Evolutionary conservation across 2,329 filamentous ascomycete species (phyloP).

Genomic region (Fusarium coffeatum): DNA sequence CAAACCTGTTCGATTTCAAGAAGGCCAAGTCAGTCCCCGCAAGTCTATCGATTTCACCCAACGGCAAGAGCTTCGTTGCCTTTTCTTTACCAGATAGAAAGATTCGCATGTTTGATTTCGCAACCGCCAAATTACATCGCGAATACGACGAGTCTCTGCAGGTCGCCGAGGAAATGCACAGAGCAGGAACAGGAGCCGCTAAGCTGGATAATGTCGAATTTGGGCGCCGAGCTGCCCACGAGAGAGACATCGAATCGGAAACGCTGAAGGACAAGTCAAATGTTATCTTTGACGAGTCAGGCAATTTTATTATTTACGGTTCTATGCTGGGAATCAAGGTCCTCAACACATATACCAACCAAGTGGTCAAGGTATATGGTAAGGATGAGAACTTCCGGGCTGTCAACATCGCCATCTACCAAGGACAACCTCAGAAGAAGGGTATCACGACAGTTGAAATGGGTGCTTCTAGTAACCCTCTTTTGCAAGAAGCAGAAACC

Average conservation of each 20-base stretch:
- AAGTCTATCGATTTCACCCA: constrained; percentile 86
- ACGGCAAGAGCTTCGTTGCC: constrained; percentile 85
- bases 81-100: constrained; percentile 95
- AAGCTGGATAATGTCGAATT: constrained; percentile 93
- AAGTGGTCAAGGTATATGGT: constrained; percentile 89
- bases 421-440: constrained; percentile 95
- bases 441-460: constrained; percentile 93
- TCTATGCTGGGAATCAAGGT: constrained; percentile 94
- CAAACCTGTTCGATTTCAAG: constrained; percentile 96
- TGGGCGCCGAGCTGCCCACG: constrained; percentile 84
- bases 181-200: constrained; percentile 84
- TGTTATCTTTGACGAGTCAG: constrained; percentile 94
- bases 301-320: constrained; percentile 94
- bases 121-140: constrained; percentile 85
- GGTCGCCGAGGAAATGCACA: constrained; percentile 93
- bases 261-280: constrained; percentile 78
- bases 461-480: constrained; percentile 93
- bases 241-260: constrained; percentile 84
- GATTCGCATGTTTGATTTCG: constrained; percentile 92
- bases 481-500: constrained; percentile 90
- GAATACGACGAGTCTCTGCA: constrained; percentile 95
- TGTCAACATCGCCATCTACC: constrained; percentile 87
- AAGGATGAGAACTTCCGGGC: constrained; percentile 89
- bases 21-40: constrained; percentile 89
- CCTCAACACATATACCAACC: constrained; percentile 94